Evolutionary conservation across 345 rosid species (phyloP), one percentile per base, ranked within the genome.

Genomic region (Tarenaya hassleriana): DNA sequence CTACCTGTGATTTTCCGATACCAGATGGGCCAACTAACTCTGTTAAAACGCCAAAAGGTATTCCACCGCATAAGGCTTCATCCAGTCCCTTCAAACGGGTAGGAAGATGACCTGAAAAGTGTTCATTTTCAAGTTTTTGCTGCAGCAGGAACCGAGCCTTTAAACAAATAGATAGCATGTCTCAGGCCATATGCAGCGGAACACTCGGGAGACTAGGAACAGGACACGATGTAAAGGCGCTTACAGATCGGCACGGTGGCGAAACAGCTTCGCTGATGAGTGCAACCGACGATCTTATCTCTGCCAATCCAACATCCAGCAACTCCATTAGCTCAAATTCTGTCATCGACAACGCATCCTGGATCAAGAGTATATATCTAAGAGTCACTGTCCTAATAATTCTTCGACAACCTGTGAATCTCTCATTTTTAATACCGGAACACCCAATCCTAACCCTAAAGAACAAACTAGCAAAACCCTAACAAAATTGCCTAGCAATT

Each of bases 21-120:
- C 95, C 97, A 59, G 97, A 68, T 0, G 94, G 90, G 48, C 97
- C 95, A 16, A 86, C 94, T 52, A 89, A 19, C 69, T 89, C 95
- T 0, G 95, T 86, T 31, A 89, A 52, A 55, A 86, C 97, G 48
- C 97, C 90, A 53, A 76, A 86, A 3, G 95, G 97, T 32, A 89
- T 72, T 5, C 95, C 94, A 46, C 95, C 94, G 15, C 82, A 76
- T 16, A 86, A 64, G 16, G 95, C 77, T 15, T 63, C 72, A 64
- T 89, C 95, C 10, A 89, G 60, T 10, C 97, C 95, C 40, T 75
- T 81, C 61, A 89, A 70, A 11, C 66, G 69, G 1, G 94, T 83
- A 12, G 88, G 84, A 34, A 89, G 81, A 79, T 78, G 94, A 16
- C 95, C 88, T 0, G 66, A 68, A 50, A 76, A 51, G 35, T 58